phyloP scores from a whole-genome alignment of 257 asterid species.

The Phtheirospermum japonicum region DNA sequence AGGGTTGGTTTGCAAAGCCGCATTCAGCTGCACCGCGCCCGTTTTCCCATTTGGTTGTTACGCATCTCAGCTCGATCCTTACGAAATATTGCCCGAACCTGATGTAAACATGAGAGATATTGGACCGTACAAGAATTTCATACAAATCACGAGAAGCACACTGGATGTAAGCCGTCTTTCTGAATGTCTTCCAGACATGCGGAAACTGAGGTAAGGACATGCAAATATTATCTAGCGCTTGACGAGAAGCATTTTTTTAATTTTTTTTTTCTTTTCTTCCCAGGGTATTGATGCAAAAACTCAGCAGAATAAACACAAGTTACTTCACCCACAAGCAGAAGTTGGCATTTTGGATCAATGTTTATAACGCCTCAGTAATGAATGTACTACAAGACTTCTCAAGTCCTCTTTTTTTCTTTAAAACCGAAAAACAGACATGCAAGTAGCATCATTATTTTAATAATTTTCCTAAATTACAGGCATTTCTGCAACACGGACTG shows the following conservation, averaged over 20 bases:
- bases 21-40: constrained; percentile 56
- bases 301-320: constrained; percentile 52
- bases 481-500: constrained; percentile 74
- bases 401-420: neutral
- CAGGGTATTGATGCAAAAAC: constrained; percentile 80
- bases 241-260: neutral
- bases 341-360: constrained; percentile 91
- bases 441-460: constrained; percentile 8
- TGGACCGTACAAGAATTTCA: constrained; percentile 77
- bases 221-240: constrained; percentile 15
- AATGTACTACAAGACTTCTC: constrained; percentile 57
- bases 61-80: constrained; percentile 64
- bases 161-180: constrained; percentile 52
- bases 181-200: constrained; percentile 66
- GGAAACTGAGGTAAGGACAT: constrained; percentile 57
- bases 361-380: constrained; percentile 81
- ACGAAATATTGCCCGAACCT: constrained; percentile 54
- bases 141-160: constrained; percentile 60
- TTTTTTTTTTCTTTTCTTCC: neutral
- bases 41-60: constrained; percentile 43
- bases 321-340: constrained; percentile 81
- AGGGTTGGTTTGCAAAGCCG: constrained; percentile 61
- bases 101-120: constrained; percentile 57
- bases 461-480: constrained; percentile 40
- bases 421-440: neutral